Base-by-base conservation (phyloP, 495 filamentous ascomycete species). In the Mytilinidion resinicola region DNA sequence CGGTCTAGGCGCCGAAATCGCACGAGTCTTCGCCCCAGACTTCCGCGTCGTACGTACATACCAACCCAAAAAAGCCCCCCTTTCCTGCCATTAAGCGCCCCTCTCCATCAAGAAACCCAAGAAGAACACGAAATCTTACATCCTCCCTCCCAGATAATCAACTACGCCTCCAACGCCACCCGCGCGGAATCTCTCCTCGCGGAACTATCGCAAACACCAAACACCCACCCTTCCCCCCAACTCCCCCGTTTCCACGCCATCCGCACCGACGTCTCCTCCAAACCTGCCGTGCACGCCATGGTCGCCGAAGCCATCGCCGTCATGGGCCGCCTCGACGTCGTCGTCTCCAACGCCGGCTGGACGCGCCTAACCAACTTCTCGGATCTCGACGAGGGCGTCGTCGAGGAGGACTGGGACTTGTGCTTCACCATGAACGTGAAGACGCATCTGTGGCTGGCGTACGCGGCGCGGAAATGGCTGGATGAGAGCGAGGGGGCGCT, bases 341-440 rank as follows among this genome's bases (percentile, higher is more conserved):
- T 82, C 37, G 76, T 82, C 43, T 81, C 78, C 12, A 84, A 84
- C 61, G 77, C 74, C 9, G 81, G 80, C 42, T 84, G 80, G 80
- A 82, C 80, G 9, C 71, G 69, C 7, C 67, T 79, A 9, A 74
- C 77, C 35, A 74, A 77, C 58, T 74, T 82, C 57, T 59, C 41
- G 15, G 72, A 78, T 64, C 70, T 82, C 36, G 77, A 82, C 35
- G 78, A 82, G n/a, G 80, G 77, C 63, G 63, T 78, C 35, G 64
- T 70, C 20, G 81, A 84, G 59, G 75, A 76, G 6, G 80, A 82
- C 61, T 84, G 80, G 81, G 79, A 84, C 55, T 59, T 55, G 15
- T 78, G 77, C 58, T 82, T 79, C 63, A 73, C 75, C 43, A 76
- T 82, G 70, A 84, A 84, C 57, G 80, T 84, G 30, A 84, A 84